Evolutionary conservation across 805 yeast genomes (phyloP).

Genomic region (Saitoella complicata): DNA sequence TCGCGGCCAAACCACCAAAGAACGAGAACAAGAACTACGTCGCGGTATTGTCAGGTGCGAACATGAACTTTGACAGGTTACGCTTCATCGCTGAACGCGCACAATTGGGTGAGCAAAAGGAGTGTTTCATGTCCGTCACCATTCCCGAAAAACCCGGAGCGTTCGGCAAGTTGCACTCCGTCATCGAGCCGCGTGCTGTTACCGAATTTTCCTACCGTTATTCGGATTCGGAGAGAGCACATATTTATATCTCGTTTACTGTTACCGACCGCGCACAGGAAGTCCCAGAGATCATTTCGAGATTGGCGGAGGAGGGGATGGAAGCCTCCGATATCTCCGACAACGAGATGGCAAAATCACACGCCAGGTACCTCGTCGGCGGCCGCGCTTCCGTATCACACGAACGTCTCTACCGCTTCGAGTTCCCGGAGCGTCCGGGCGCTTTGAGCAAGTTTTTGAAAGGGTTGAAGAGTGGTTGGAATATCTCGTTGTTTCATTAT

Average conservation of each 20-base stretch:
- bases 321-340: constrained; percentile 71
- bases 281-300: constrained; percentile 42
- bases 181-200: constrained; percentile 73
- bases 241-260: constrained; percentile 74
- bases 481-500: constrained; percentile 85
- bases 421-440: constrained; percentile 96
- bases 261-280: constrained; percentile 63
- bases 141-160: constrained; percentile 92
- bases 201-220: constrained; percentile 90
- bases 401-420: constrained; percentile 70
- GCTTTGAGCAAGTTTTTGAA: constrained; percentile 71
- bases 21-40: constrained; percentile 58
- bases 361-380: constrained; percentile 91
- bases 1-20: constrained; percentile 48
- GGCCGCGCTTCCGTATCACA: constrained; percentile 60
- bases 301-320: constrained; percentile 48
- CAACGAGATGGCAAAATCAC: constrained; percentile 89
- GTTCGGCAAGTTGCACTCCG: constrained; percentile 56
- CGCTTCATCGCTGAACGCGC: constrained; percentile 96
- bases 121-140: constrained; percentile 75
- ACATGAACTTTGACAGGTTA: constrained; percentile 92
- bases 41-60: constrained; percentile 87
- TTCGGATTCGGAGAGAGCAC: constrained; percentile 37
- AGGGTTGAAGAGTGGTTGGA: constrained; percentile 65
- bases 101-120: constrained; percentile 94